A percentile compares a stretch with the other conserved stretches of the same genome.
Conservation (phyloP, 306 rosid genomes). For the Arachis hypogaea region DNA sequence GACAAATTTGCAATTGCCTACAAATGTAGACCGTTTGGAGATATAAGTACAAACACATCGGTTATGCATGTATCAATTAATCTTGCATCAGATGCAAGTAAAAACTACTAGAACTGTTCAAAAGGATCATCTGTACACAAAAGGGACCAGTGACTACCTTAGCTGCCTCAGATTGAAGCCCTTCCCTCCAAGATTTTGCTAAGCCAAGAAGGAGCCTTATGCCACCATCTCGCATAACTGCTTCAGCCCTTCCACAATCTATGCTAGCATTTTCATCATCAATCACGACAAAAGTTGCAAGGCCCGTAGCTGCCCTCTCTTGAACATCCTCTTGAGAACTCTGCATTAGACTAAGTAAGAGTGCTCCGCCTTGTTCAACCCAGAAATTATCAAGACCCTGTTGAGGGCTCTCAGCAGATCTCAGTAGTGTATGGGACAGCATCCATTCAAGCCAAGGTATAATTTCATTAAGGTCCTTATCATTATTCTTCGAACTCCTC, state of each 20-base stretch:
- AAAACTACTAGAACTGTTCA: slow-evolving; percentile 23
- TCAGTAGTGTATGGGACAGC: slow-evolving; percentile 90
- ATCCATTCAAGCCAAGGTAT: slow-evolving; percentile 99
- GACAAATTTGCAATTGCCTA: slow-evolving; percentile 99
- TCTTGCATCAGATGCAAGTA: background rate
- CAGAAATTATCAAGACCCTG: slow-evolving; percentile 88
- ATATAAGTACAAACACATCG: slow-evolving; percentile 25
- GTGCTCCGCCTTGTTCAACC: slow-evolving; percentile 92
- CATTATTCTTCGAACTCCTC: slow-evolving; percentile 66
- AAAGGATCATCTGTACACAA: slow-evolving; percentile 3
- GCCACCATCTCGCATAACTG: slow-evolving; percentile 97
- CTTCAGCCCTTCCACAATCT: slow-evolving; percentile 93
- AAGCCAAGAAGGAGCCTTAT: slow-evolving; percentile 87
- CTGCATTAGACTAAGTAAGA: slow-evolving; percentile 95
- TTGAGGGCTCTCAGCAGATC: slow-evolving; percentile 96
- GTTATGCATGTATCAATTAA: slow-evolving; percentile 27
- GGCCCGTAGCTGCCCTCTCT: slow-evolving; percentile 99
- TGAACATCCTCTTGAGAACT: slow-evolving; percentile 98
- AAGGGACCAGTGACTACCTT: slow-evolving; percentile 58
- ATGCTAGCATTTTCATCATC: slow-evolving; percentile 98
- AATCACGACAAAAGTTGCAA: slow-evolving; percentile 98
- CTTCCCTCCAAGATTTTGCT: slow-evolving; percentile 98
- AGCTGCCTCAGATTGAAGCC: slow-evolving; percentile 98
- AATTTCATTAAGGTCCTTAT: slow-evolving; percentile 71
- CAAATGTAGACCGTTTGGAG: slow-evolving; percentile 35